These are phyloP conservation scores for Carpinus fangiana DNA, from an alignment of 306 rosid species.

Conservation along the genomic window DNA sequence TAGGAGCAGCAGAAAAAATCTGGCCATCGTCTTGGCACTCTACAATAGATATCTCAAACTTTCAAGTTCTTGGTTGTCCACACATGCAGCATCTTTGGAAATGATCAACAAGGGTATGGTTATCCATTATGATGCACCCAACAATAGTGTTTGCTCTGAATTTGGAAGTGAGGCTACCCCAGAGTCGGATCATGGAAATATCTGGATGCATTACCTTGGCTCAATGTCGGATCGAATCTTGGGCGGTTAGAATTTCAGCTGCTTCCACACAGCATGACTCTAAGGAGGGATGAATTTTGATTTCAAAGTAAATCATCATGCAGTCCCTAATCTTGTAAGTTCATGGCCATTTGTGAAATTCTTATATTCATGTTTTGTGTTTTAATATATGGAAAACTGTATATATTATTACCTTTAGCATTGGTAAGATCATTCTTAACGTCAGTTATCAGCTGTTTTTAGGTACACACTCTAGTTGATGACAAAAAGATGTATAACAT, in stretches of 20 bases:
- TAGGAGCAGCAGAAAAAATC: not conserved
- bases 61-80: not conserved
- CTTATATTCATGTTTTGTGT: not conserved
- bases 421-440: not conserved
- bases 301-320: not conserved
- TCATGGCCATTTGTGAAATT: not conserved
- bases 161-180: not conserved
- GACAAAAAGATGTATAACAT: not conserved
- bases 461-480: not conserved
- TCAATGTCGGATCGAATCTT: not conserved
- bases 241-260: not conserved
- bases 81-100: not conserved
- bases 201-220: constrained; percentile 2
- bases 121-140: not conserved
- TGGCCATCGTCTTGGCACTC: not conserved
- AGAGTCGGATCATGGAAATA: not conserved
- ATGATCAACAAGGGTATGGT: not conserved
- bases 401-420: not conserved
- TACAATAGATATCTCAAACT: not conserved
- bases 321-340: not conserved
- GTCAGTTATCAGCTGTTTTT: not conserved
- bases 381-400: not conserved
- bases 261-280: not conserved
- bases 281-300: not conserved
- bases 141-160: not conserved